A percentile compares a stretch with the other conserved stretches of the same genome.
phyloP scores from a whole-genome alignment of 306 rosid genomes.

The Ormosia semicastrata region DNA sequence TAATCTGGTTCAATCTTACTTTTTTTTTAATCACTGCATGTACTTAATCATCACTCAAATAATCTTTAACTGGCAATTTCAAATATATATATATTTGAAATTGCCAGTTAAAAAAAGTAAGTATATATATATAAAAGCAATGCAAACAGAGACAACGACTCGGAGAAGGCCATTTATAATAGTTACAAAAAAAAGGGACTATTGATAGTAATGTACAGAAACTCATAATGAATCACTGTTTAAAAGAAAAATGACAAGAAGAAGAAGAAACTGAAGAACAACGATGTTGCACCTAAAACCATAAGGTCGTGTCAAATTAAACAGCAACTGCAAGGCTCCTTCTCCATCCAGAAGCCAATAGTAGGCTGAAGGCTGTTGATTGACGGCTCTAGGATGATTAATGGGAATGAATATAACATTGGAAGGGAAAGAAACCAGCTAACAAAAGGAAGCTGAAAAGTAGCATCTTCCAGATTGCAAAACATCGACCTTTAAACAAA shows the following conservation, averaged over 20 bases:
- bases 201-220: background rate
- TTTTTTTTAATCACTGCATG: background rate
- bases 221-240: background rate
- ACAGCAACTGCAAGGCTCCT: background rate
- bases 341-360: background rate
- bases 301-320: background rate
- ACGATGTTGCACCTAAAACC: background rate
- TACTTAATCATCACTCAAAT: too few species aligned
- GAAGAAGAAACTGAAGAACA: background rate
- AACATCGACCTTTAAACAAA: slow-evolving; percentile 3
- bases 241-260: background rate
- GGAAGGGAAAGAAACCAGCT: background rate
- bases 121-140: background rate
- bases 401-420: background rate
- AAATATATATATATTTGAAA: too few species aligned
- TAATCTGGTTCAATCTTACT: background rate
- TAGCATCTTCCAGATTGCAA: background rate
- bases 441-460: background rate
- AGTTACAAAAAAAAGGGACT: background rate
- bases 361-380: background rate
- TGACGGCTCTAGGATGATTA: background rate
- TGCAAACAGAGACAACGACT: background rate
- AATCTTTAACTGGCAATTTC: too few species aligned
- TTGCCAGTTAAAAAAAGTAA: too few species aligned
- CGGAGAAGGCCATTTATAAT: too few species aligned